Evolutionary conservation across 2,329 filamentous ascomycete genomes (phyloP).

Genomic region (Fusarium begoniae): DNA sequence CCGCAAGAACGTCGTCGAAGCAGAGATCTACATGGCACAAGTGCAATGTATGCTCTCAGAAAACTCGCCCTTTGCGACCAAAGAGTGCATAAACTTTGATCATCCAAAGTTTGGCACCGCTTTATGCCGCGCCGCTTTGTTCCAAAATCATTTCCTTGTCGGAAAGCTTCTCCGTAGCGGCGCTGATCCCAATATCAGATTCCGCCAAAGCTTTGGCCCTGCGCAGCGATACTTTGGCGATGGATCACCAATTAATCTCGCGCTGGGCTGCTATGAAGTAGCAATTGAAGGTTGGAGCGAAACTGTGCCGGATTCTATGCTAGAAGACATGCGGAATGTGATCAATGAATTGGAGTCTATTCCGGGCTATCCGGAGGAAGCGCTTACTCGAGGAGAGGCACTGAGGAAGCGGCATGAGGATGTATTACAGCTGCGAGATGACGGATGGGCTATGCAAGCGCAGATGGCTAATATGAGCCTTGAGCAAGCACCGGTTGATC

Average conservation of each 20-base stretch:
- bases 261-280: neutral
- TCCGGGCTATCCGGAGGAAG: neutral
- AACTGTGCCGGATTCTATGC: neutral
- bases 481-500: neutral
- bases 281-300: neutral
- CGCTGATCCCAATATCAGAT: neutral
- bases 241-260: fast-evolving
- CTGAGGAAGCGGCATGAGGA: neutral
- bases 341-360: neutral
- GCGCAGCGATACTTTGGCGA: neutral
- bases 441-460: neutral
- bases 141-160: neutral
- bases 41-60: neutral
- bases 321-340: neutral
- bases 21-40: neutral
- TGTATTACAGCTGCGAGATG: neutral
- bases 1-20: neutral
- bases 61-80: neutral
- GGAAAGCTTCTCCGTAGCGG: neutral
- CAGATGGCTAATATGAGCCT: neutral
- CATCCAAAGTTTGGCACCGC: neutral
- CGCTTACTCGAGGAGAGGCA: neutral
- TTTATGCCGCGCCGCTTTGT: neutral
- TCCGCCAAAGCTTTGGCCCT: neutral
- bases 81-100: neutral